A percentile compares a stretch with the other conserved stretches of the same genome.
Conservation (phyloP, 2,329 filamentous ascomycete species). For the Scedosporium minutisporum region DNA sequence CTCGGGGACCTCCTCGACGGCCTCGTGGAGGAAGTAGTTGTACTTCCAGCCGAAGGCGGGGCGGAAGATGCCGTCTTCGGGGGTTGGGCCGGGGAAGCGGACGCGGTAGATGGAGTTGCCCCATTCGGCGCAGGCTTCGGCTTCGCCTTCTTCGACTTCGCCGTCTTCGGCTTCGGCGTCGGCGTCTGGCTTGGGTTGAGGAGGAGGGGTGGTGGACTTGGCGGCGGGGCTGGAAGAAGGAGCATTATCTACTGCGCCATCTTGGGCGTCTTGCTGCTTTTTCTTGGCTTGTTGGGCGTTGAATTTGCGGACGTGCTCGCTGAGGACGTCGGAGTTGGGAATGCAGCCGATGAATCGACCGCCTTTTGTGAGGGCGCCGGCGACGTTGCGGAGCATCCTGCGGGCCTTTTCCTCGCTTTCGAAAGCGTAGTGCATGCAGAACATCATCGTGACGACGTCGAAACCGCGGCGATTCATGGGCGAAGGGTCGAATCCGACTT, state of each 20-base stretch:
- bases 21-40: slow-evolving; percentile 90
- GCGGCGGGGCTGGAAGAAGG: slow-evolving; percentile 7
- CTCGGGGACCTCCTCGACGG: slow-evolving; percentile 91
- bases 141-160: slow-evolving; percentile 52
- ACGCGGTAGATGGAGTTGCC: slow-evolving; percentile 91
- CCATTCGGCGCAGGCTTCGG: slow-evolving; percentile 64
- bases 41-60: slow-evolving; percentile 98
- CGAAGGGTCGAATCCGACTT: slow-evolving; percentile 80
- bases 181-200: slow-evolving; percentile 15
- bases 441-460: slow-evolving; percentile 98
- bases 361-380: slow-evolving; percentile 82
- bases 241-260: slow-evolving; percentile 17
- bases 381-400: slow-evolving; percentile 88
- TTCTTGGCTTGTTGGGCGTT: slow-evolving; percentile 45
- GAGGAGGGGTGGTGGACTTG: slow-evolving; percentile 13
- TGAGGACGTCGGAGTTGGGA: slow-evolving; percentile 90
- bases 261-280: slow-evolving; percentile 23
- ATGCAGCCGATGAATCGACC: slow-evolving; percentile 92
- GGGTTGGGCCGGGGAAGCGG: slow-evolving; percentile 73
- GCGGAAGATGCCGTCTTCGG: slow-evolving; percentile 80
- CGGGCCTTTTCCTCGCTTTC: slow-evolving; percentile 84
- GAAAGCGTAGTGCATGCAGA: slow-evolving; percentile 98
- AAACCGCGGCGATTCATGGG: slow-evolving; percentile 71
- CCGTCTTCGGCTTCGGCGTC: slow-evolving; percentile 30
- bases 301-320: slow-evolving; percentile 65